Percentiles rank a stretch among this genome's conserved stretches.
phyloP scores from a whole-genome alignment of 1,284 basidiomycete genomes.

The Trametes polyzona region DNA sequence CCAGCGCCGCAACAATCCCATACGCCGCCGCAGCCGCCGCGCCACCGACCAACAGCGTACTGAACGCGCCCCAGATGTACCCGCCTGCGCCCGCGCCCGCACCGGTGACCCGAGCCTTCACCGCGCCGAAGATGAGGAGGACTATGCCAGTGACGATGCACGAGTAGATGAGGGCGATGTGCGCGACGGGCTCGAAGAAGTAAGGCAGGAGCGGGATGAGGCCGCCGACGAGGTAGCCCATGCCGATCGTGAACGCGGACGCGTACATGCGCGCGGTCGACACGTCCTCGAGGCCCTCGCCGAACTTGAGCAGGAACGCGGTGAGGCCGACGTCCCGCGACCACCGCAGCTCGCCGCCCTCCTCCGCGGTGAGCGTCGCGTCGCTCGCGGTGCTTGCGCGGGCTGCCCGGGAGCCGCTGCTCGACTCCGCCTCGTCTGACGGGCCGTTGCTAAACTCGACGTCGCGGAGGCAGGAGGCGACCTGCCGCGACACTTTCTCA shows the following conservation, averaged over 20 bases:
- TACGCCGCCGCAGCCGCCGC: conserved; percentile 90
- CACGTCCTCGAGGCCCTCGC: conserved; percentile 85
- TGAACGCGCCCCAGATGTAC: conserved; percentile 85
- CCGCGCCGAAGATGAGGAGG: conserved; percentile 87
- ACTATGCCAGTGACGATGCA: conserved; percentile 81
- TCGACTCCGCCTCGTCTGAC: conserved; percentile 5
- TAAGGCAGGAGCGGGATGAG: conserved; percentile 90
- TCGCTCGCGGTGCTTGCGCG: conserved; percentile 30
- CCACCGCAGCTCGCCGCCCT: conserved; percentile 52
- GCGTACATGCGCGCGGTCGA: conserved; percentile 57
- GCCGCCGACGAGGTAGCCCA: conserved; percentile 86
- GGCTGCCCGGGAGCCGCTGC: neutral
- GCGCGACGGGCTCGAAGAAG: conserved; percentile 70
- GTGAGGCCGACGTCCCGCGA: conserved; percentile 82
- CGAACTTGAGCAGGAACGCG: conserved; percentile 91
- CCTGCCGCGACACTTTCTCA: conserved; percentile 76
- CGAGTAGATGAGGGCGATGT: conserved; percentile 73
- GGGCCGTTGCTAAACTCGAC: conserved; percentile 55
- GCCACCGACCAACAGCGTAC: conserved; percentile 90
- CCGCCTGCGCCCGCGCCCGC: conserved; percentile 60
- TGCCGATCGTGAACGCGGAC: conserved; percentile 92
- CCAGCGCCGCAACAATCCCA: conserved; percentile 80
- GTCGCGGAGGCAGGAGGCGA: conserved; percentile 75
- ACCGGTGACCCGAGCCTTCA: conserved; percentile 90
- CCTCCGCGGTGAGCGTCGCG: conserved; percentile 49